A percentile compares a stretch with the other conserved stretches of the same genome.
Conservation (phyloP, 1,139 yeast genomes). For the Pichia sp. region DNA sequence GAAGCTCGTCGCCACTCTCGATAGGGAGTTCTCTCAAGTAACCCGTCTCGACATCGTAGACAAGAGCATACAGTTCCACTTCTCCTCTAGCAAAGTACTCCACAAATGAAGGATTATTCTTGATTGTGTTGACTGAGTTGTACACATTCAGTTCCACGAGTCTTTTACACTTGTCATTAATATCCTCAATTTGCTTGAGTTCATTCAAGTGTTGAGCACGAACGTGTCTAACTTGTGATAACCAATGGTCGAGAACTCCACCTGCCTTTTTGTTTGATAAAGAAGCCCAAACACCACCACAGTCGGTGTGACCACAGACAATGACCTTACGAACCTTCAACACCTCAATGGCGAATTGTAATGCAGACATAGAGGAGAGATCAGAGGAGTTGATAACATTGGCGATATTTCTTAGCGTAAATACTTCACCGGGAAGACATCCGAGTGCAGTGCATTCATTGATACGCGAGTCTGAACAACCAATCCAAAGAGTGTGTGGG, state of each 20-base stretch:
- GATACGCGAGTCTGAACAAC: constrained; percentile 85
- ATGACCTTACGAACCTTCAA: constrained; percentile 76
- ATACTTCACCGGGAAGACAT: constrained; percentile 85
- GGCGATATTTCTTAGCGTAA: constrained; percentile 91
- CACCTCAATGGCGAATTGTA: constrained; percentile 87
- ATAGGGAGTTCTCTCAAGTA: constrained; percentile 49
- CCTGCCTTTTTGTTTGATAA: constrained; percentile 56
- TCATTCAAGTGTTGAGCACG: constrained; percentile 30
- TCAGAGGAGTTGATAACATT: constrained; percentile 72
- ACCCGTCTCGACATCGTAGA: constrained; percentile 83
- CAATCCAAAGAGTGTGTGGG: constrained; percentile 94
- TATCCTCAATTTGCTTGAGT: constrained; percentile 42
- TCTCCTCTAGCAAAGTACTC: constrained; percentile 64
- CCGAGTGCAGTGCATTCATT: constrained; percentile 61
- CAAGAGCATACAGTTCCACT: constrained; percentile 82
- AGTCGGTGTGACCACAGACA: constrained; percentile 96
- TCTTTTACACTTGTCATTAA: constrained; percentile 53
- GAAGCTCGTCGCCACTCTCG: no score
- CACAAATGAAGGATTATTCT: constrained; percentile 69
- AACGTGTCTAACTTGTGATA: constrained; percentile 65
- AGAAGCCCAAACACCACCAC: constrained; percentile 94
- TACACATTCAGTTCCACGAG: constrained; percentile 78
- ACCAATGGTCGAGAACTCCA: constrained; percentile 74
- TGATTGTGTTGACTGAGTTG: constrained; percentile 48
- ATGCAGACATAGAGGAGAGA: constrained; percentile 68